Base-by-base conservation (phyloP, 345 rosid species). In the Dipteronia sinensis region DNA sequence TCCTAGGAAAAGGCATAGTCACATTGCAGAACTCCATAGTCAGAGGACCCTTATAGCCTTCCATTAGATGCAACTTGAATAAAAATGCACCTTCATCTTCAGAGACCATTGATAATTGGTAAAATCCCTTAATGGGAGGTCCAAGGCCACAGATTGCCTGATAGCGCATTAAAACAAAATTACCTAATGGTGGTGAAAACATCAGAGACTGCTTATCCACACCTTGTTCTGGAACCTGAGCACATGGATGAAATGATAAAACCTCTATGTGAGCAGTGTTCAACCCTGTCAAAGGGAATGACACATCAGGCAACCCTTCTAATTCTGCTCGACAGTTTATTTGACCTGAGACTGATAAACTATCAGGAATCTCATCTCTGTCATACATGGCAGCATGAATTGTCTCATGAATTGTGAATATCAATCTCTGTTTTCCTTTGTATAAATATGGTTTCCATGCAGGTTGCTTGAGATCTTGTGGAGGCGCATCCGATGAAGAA, bases 21-120 rank as follows among this genome's bases (percentile, higher is more conserved):
- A 95, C 88, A 81, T 86, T 91, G 86, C 98, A 95, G 83, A 88
- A 91, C 76, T 92, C 99, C 94, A 92, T 94, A 40, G 94, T 80
- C 77, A 92, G 73, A 71, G 99, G 97, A 79, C 89, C 76, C 86
- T 88, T 94, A 71, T 91, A 89, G 23, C 98, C 97, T 84, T 93
- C 97, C 97, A 94, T 92, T 62, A 96, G 88, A 49, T 71, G 79
- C 84, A 96, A 81, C 86, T 90, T 94, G 83, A 92, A 94, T 71
- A 96, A 88, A 80, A 96, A 94, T 47, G 99, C 99, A 72, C 98
- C 98, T 85, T 96, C 95, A 73, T 94, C 95, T 82, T 96, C 99
- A 61, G 93, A 94, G 64, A 96, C 95, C 99, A 96, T 93, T 23
- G 99, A 96, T 71, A 96, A 84, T 79, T 96, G 99, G 83, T 96